These are phyloP conservation scores for Cladosporium phlei DNA, from an alignment of 2,329 filamentous ascomycete species.

Conservation along the genomic window DNA sequence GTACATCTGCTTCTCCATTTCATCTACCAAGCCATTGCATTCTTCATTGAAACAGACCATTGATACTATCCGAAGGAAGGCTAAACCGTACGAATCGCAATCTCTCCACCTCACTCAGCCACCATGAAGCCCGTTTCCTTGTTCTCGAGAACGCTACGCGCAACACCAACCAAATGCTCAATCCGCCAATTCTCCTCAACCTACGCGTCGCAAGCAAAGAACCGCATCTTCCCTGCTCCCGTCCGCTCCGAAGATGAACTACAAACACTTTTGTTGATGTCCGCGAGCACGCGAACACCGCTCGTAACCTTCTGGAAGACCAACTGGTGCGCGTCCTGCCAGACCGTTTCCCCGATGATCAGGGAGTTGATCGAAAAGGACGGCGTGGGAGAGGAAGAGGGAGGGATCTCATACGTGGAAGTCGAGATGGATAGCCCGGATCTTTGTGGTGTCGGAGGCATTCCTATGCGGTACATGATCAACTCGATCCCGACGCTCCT, in stretches of 20 bases:
- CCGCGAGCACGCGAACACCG: slow-evolving; percentile 39
- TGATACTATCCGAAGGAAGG: too few species aligned
- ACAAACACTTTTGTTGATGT: slow-evolving; percentile 44
- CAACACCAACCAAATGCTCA: neutral
- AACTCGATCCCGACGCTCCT: slow-evolving; percentile 46
- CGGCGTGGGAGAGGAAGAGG: slow-evolving; percentile 40
- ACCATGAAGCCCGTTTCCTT: slow-evolving; percentile 2
- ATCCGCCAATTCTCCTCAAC: slow-evolving; percentile 22
- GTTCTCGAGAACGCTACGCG: neutral
- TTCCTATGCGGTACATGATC: slow-evolving; percentile 41
- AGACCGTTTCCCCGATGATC: slow-evolving; percentile 40
- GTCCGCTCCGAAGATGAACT: slow-evolving; percentile 45
- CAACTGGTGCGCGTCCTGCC: slow-evolving; percentile 44
- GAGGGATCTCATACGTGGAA: slow-evolving; percentile 45
- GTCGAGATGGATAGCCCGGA: slow-evolving; percentile 45
- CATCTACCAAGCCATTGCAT: too few species aligned
- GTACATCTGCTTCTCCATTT: too few species aligned
- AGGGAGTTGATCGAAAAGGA: slow-evolving; percentile 41
- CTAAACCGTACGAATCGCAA: too few species aligned
- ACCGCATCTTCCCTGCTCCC: slow-evolving; percentile 34
- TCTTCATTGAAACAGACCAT: too few species aligned
- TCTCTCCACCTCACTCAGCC: neutral
- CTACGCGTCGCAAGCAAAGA: slow-evolving; percentile 22
- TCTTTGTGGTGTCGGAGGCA: slow-evolving; percentile 35
- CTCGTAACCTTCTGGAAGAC: slow-evolving; percentile 49